Evolutionary conservation across 2,329 filamentous ascomycete species (phyloP).

Genomic region (Fusarium clavum): DNA sequence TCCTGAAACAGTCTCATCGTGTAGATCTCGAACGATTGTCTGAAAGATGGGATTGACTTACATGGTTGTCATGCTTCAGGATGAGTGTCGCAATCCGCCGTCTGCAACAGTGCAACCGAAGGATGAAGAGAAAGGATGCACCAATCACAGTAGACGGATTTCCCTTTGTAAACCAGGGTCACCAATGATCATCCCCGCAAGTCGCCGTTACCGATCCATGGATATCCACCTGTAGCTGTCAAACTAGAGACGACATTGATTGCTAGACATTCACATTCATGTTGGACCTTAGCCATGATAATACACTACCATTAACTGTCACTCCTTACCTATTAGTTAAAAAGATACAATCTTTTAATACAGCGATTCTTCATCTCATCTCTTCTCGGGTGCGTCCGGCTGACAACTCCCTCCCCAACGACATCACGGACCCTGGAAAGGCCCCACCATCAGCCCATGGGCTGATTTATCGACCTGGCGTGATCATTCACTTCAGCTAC

Average conservation of each 20-base stretch:
- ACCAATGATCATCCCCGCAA: conserved; percentile 24
- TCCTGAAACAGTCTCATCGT: conserved; percentile 5
- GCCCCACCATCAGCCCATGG: conserved; percentile 48
- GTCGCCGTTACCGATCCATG: conserved; percentile 7
- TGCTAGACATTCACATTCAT: conserved; percentile 7
- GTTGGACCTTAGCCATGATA: neutral
- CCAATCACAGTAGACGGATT: conserved; percentile 32
- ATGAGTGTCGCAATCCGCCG: conserved; percentile 15
- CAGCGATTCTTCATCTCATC: neutral
- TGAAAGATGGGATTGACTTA: conserved; percentile 18
- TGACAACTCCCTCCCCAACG: conserved; percentile 32
- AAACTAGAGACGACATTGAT: conserved; percentile 17
- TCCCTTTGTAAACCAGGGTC: conserved; percentile 1
- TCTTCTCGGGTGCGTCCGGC: conserved; percentile 44
- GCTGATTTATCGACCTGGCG: conserved; percentile 47
- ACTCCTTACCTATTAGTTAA: too few relatives aligned
- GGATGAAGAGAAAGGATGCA: neutral
- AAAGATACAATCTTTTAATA: neutral
- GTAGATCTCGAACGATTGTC: conserved; percentile 30
- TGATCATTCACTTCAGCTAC: conserved; percentile 44
- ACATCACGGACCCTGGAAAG: conserved; percentile 39
- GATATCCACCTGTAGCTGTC: conserved; percentile 20
- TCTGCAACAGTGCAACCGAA: conserved; percentile 12
- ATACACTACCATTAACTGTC: too few relatives aligned
- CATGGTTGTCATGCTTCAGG: neutral